Evolutionary conservation across 1,284 basidiomycete species (phyloP).

Genomic region (Paramarasmius palmivorus): DNA sequence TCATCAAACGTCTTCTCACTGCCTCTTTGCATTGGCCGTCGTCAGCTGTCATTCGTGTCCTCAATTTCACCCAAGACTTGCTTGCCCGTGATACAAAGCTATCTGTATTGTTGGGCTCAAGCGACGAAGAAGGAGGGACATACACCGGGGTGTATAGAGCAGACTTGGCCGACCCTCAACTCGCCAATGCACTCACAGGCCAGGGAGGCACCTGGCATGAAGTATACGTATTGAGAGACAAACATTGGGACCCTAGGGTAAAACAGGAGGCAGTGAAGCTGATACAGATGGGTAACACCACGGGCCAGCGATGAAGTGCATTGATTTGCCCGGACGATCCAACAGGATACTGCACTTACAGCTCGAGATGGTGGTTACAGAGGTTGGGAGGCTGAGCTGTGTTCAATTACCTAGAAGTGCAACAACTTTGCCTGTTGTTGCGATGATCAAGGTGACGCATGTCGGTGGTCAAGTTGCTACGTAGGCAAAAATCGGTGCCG

Average conservation of each 20-base stretch:
- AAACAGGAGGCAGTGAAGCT: slow-evolving; percentile 54
- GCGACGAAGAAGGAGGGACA: slow-evolving; percentile 71
- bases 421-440: too few species aligned
- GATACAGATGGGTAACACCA: slow-evolving; percentile 33
- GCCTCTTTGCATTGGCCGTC: slow-evolving; percentile 83
- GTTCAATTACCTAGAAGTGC: too few species aligned
- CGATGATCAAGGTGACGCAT: too few species aligned
- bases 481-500: too few species aligned
- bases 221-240: slow-evolving; percentile 52
- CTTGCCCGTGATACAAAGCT: slow-evolving; percentile 79
- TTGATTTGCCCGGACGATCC: too few species aligned
- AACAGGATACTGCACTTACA: too few species aligned
- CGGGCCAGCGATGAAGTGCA: neutral
- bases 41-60: slow-evolving; percentile 57
- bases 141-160: slow-evolving; percentile 61
- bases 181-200: slow-evolving; percentile 72
- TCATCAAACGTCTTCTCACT: slow-evolving; percentile 86
- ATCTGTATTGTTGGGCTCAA: slow-evolving; percentile 82
- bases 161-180: slow-evolving; percentile 84
- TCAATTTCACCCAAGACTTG: slow-evolving; percentile 75
- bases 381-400: too few species aligned
- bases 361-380: too few species aligned
- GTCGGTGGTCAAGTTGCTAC: too few species aligned
- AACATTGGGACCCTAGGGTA: slow-evolving; percentile 67
- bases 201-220: slow-evolving; percentile 73